phyloP scores from a whole-genome alignment of 352 stramenopile species.

The Phytopythium oedochilum region DNA sequence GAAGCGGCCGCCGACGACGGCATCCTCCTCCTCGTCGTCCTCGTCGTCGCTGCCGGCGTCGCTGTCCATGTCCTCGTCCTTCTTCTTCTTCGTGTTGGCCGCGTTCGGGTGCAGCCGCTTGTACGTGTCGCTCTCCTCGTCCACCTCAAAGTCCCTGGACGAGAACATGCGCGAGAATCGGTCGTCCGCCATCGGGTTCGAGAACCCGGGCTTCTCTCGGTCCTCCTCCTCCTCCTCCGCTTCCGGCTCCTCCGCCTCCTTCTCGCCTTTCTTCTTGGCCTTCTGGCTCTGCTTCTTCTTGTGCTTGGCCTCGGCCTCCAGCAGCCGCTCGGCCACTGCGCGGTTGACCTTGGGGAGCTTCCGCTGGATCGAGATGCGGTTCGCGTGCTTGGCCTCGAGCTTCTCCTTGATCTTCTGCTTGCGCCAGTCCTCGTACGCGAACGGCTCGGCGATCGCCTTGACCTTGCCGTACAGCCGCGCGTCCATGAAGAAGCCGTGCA shows the following conservation, averaged over 20 bases:
- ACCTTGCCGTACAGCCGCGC: conserved; percentile 97
- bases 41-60: conserved; percentile 73
- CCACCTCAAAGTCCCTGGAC: conserved; percentile 97
- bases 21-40: conserved; percentile 30
- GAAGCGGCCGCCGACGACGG: conserved; percentile 52
- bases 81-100: conserved; percentile 62
- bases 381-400: conserved; percentile 83
- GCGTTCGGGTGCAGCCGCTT: conserved; percentile 94
- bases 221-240: conserved; percentile 18
- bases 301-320: conserved; percentile 69
- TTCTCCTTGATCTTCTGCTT: conserved; percentile 97
- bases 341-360: conserved; percentile 90
- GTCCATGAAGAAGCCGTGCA: conserved; percentile 99
- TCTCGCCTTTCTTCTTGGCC: conserved; percentile 22
- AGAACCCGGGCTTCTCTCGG: conserved; percentile 25
- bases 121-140: conserved; percentile 96
- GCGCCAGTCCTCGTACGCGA: conserved; percentile 97
- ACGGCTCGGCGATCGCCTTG: conserved; percentile 94
- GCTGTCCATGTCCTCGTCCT: conserved; percentile 91
- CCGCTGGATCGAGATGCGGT: conserved; percentile 88
- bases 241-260: conserved; percentile 22
- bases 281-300: conserved; percentile 34
- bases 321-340: conserved; percentile 79
- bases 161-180: conserved; percentile 97
- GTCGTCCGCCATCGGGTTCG: conserved; percentile 92